phyloP scores from a whole-genome alignment of 306 rosid species.

The Lathyrus tuberosus region DNA sequence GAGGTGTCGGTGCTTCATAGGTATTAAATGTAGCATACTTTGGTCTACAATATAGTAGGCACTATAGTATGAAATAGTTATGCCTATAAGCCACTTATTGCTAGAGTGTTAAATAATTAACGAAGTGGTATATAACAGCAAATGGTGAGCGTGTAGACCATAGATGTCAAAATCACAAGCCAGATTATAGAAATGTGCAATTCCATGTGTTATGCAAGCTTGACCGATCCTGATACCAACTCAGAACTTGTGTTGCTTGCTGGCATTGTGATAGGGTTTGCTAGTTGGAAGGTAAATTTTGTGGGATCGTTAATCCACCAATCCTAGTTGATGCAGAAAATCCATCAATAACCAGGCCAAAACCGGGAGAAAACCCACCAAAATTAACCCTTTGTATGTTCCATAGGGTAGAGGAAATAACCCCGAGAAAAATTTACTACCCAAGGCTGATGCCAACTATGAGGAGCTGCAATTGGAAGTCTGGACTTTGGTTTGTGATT shows the following conservation, averaged over 20 bases:
- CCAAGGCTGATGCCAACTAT: background rate
- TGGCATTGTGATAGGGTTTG: background rate
- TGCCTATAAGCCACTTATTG: conserved; percentile 3
- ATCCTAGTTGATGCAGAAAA: background rate
- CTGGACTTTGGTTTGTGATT: background rate
- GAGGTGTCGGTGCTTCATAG: too few species aligned
- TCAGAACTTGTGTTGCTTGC: background rate
- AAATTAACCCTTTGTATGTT: conserved; percentile 6
- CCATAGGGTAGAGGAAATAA: background rate
- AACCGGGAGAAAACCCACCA: background rate
- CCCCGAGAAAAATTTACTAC: background rate
- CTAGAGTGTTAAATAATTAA: background rate
- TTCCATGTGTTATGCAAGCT: conserved; percentile 7
- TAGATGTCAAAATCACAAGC: background rate
- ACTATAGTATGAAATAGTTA: conserved; percentile 13
- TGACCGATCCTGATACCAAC: background rate
- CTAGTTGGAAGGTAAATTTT: background rate
- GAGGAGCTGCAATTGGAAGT: background rate
- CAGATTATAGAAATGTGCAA: background rate
- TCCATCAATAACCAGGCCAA: background rate
- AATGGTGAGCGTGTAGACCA: conserved; percentile 13
- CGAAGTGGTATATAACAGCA: background rate
- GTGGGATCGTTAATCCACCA: conserved; percentile 1
- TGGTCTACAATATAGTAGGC: background rate
- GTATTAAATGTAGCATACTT: conserved; percentile 2